Evolutionary conservation across 768 basidiomycete species (phyloP).

Genomic region (Trametes cubensis): DNA sequence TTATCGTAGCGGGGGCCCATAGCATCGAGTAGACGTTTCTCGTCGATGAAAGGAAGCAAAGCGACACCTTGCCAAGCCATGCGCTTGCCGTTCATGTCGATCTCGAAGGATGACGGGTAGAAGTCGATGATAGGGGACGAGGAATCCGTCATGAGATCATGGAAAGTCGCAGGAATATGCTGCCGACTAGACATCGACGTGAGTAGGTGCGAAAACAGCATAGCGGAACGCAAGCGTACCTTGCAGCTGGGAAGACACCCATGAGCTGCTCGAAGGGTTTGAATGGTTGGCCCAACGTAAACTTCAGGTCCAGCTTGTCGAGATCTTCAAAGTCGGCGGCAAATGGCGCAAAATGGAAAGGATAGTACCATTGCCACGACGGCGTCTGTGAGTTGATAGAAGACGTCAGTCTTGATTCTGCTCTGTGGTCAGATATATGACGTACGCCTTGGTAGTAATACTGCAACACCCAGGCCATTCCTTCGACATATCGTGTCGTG

Average conservation of each 20-base stretch:
- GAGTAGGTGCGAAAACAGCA: slow-evolving; percentile 7
- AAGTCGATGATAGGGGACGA: slow-evolving; percentile 95
- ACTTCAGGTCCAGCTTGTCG: slow-evolving; percentile 75
- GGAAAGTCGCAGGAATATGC: slow-evolving; percentile 88
- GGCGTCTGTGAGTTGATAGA: slow-evolving; percentile 55
- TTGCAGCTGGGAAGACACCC: slow-evolving; percentile 96
- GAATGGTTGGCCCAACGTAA: slow-evolving; percentile 84
- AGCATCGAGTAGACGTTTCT: slow-evolving; percentile 77
- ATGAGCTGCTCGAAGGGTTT: slow-evolving; percentile 97
- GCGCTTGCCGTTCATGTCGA: slow-evolving; percentile 99
- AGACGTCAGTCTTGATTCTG: too few species aligned
- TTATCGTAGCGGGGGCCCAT: slow-evolving; percentile 69
- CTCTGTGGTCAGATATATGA: slow-evolving; percentile 7
- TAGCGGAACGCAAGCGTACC: slow-evolving; percentile 47
- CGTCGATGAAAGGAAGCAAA: slow-evolving; percentile 93
- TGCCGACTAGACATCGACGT: slow-evolving; percentile 56
- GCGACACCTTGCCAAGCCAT: slow-evolving; percentile 99
- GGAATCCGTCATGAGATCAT: slow-evolving; percentile 81
- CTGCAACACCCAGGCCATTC: slow-evolving; percentile 91
- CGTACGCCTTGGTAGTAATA: slow-evolving; percentile 98
- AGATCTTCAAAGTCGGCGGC: slow-evolving; percentile 90
- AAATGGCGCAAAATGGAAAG: slow-evolving; percentile 97
- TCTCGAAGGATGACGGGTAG: slow-evolving; percentile 88
- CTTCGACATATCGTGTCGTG: slow-evolving; percentile 86
- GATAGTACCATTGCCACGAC: slow-evolving; percentile 99